Evolutionary conservation across 805 yeast species (phyloP), one percentile per base, ranked within the genome.

Genomic region (Citeromyces nyonsensis): DNA sequence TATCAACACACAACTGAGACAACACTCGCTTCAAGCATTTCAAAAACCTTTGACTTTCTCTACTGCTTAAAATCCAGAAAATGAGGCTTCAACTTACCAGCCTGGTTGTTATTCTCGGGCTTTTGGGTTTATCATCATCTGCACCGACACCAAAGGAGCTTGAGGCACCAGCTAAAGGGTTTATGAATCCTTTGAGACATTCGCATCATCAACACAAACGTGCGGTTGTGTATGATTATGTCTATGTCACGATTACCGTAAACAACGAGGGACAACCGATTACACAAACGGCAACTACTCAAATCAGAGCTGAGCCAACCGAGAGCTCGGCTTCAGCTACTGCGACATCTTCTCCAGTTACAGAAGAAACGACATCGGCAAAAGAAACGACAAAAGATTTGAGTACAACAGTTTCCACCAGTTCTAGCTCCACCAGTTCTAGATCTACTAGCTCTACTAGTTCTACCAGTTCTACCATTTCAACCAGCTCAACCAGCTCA

Each of bases 161-260:
- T n/a, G 48, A 42, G 22, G 61, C 57, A 28, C 37, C 52, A 29
- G 69, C 68, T 38, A 55, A 54, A 11, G 57, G 57, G 47, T 18
- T 18, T 5, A 18, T 18, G 22, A 5, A 18, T 18, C 22, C 22
- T 18, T 18, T 18, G 7, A 18, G 7, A 7, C 81, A 73, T 57
- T 62, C 63, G 36, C 79, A 75, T 58, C 76, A 66, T 57, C 68
- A 57, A 50, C 75, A 65, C 54, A 71, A 61, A 54, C 66, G 72
- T 59, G 75, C 69, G 30, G 66, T 63, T 40, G 77, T 61, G 15
- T 54, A 59, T 33, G 59, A 56, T 33, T 57, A 57, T 33, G 56
- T 54, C 25, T 66, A 69, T 48, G 67, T 69, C 42, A 67, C 74
- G 24, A 66, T 69, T 33, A 60, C 69, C 15, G 74, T 68, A 33